Evolutionary conservation across 768 basidiomycete species (phyloP), one percentile per base, ranked within the genome.

Genomic region (Termitomyces sp.): DNA sequence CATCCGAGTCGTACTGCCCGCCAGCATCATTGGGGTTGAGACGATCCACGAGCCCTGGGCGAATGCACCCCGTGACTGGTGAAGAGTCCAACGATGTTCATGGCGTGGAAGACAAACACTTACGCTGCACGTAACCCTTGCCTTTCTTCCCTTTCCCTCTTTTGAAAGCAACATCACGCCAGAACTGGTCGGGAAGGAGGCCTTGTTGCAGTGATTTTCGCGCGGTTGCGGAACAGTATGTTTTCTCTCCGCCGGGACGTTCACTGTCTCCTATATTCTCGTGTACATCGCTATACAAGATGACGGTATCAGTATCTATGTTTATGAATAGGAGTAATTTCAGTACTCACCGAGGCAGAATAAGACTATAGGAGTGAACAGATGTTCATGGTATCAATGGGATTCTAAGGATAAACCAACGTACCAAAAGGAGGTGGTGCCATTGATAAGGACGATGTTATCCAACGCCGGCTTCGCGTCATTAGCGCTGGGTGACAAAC

Each of bases 1-100:
- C 82, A 57, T 76, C 78, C 19, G 81, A 83, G 63, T 83, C 82
- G 63, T 84, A 84, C 63, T 84, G 81, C 1, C 82, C 82, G 5
- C 82, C 82, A 2, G 64, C 66, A 62, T 84, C 82, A 44, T 67
- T 65, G 3, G 75, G 64, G 62, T 81, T 79, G 33, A 84, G 64
- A 4, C 79, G 70, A 62, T 68, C 70, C 19, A 82, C 68, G 23
- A 68, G 65, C 37, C 62, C 66, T 0, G 81, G 76, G 12, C 73
- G 67, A 56, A 84, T 83, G 59, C 82, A 84, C 8, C 82, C 82
- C 0, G 82, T 84, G 45, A 84, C 82, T 83, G 7, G 23, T 7
- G 23, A 37, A 11, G 28, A 38, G 14, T 14, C 17, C 30, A 30
- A 17, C 7, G 3, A 45, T 31, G 7, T 1, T 50, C 7, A 2